These are phyloP conservation scores for Solanum neorickii DNA, from an alignment of 257 asterid genomes.

Conservation along the genomic window DNA sequence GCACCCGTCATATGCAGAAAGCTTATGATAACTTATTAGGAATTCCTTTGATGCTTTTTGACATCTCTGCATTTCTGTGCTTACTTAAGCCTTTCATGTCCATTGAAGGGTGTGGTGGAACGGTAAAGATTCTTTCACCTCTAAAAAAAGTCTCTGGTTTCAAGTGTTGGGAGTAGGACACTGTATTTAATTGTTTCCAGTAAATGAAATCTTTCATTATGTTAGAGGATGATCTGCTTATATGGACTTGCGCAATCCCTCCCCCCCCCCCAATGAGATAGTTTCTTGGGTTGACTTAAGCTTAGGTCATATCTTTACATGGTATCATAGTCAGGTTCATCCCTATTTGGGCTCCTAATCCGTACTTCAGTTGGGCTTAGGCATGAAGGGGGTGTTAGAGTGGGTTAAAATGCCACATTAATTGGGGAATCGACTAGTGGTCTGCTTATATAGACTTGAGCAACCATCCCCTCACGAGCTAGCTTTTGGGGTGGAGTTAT, in stretches of 20 bases:
- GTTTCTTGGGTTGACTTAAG: background rate
- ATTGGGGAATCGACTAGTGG: background rate
- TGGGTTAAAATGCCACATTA: too few species aligned
- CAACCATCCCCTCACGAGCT: background rate
- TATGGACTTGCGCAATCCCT: background rate
- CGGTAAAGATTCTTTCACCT: background rate
- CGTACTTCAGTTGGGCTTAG: background rate
- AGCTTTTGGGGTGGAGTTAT: too few species aligned
- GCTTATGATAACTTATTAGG: background rate
- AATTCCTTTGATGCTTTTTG: background rate
- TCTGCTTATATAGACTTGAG: background rate
- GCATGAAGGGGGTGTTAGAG: background rate
- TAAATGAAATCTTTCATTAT: background rate
- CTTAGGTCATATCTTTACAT: background rate
- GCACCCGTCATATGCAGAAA: background rate
- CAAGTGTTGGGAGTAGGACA: background rate
- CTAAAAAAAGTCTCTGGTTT: background rate
- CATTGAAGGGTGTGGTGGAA: background rate
- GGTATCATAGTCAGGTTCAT: background rate
- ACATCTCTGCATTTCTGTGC: background rate
- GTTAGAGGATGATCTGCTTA: background rate
- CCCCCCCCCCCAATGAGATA: background rate
- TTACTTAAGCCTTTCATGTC: background rate
- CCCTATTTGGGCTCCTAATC: fast-evolving
- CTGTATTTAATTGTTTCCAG: background rate